These are phyloP conservation scores for Quercus cerris DNA, from an alignment of 306 rosid species.

Conservation along the genomic window DNA sequence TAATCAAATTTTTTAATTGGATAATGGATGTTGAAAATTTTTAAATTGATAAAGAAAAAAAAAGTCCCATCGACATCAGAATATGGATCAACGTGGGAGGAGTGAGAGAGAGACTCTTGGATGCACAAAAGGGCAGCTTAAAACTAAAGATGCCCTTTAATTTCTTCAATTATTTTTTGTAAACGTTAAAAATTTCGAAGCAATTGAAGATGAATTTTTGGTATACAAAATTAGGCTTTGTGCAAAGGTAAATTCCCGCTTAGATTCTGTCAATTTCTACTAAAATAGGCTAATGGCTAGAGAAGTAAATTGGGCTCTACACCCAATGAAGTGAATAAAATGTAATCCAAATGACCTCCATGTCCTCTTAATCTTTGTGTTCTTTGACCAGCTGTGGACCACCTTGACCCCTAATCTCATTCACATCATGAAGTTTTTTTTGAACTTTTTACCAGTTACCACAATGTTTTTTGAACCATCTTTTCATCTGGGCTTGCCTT, in stretches of 20 bases:
- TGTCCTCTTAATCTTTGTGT: conserved; percentile 23
- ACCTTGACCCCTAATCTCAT: conserved; percentile 32
- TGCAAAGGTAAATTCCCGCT: neutral
- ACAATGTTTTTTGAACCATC: neutral
- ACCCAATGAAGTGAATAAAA: conserved; percentile 13
- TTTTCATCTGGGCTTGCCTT: too few relatives aligned
- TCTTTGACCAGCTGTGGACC: conserved; percentile 56
- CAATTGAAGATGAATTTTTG: neutral
- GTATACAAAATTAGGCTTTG: neutral
- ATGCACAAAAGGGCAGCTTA: conserved; percentile 25
- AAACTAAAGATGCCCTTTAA: conserved; percentile 25
- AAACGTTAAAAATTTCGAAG: neutral
- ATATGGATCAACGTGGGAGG: conserved; percentile 25
- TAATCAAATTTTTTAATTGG: conserved; percentile 15
- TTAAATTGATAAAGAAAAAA: conserved; percentile 8
- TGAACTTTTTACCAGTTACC: conserved; percentile 1
- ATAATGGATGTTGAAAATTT: conserved; percentile 24
- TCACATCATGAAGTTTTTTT: conserved; percentile 11
- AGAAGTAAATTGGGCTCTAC: conserved; percentile 28
- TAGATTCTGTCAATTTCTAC: conserved; percentile 22
- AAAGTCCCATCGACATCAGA: neutral
- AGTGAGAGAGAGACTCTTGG: conserved; percentile 4
- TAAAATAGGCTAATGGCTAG: conserved; percentile 23
- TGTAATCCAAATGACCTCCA: conserved; percentile 27
- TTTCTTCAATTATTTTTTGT: conserved; percentile 22